Base-by-base conservation (phyloP, 2,329 filamentous ascomycete species). In the Fonsecaea erecta region DNA sequence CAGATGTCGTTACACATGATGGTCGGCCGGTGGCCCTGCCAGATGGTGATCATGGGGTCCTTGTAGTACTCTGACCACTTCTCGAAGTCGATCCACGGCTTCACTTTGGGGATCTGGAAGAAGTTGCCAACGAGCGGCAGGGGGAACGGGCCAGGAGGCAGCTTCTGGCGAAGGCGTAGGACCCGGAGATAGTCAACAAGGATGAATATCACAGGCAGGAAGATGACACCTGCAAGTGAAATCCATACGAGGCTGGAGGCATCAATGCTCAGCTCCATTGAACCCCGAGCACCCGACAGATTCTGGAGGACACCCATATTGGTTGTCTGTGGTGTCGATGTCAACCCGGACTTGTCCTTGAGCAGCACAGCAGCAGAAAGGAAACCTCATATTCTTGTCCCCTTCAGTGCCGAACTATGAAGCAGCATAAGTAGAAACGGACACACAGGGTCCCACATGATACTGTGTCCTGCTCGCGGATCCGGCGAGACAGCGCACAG, bases 31-130 rank as follows among this genome's bases (percentile, higher is more conserved):
- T 72, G 75, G 30, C 82, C 82, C 51, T 85, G 82, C 84, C 84
- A 86, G 68, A 85, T 81, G 0, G 84, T 86, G 52, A 86, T 81
- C 12, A 86, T 72, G 0, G 83, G 80, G 0, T 80, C 76, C 3
- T 81, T 73, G 71, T 84, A 82, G 53, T 76, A 71, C 68, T 83
- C 81, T 2, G 84, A 82, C 1, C 85, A 75, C 69, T 82, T 71
- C 61, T 86, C 83, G 66, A 86, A 85, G 72, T 83, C 83, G 26
- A 86, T 78, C 85, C 85, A 87, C 1, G 85, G 84, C 71, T 86
- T 85, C 62, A 77, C 77, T 32, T 82, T 78, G 1, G 84, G 84
- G 3, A 86, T 77, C 66, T 80, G 79, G 63, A 83, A 84, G 0
- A 83, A 86, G 70, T 85, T 86, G 32, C 84, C 84, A 6, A 86